Base-by-base conservation (phyloP, 2,329 filamentous ascomycete genomes). In the Clonostachys rhizophaga region DNA sequence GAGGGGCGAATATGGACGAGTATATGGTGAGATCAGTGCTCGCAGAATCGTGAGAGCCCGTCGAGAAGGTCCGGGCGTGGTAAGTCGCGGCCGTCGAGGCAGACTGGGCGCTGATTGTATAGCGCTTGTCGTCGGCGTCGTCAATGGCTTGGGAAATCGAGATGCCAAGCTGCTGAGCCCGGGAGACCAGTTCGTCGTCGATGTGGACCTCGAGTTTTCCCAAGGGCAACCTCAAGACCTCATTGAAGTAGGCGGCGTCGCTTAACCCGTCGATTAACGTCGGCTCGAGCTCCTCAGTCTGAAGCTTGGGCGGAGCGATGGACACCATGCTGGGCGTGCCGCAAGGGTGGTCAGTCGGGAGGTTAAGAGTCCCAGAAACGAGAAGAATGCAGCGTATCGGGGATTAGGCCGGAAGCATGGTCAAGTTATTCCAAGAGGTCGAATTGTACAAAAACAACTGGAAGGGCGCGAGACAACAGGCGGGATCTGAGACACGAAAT, bases 41-140 rank as follows among this genome's bases (percentile, higher is more conserved):
- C 5, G 64, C 58, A 6, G 74, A 72, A 8, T 56, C 66, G 6
- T 62, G 60, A 13, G 74, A 74, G 9, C 61, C 65, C 41, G 69
- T 68, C 4, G 76, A 78, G 50, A 64, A 66, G 13, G 69, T 69
- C 36, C 72, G 72, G 20, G 64, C 67, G 55, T 72, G 71, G 33
- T 59, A 65, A 20, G 58, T 66, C 33, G 63, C 63, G 36, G 67
- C 63, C 20, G 65, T 60, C 8, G 71, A 73, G 34, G 64, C 63
- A 17, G 72, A 76, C 50, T 74, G 65, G 51, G 68, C 64, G 46
- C 63, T 67, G 34, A 66, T 67, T 4, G 59, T 63, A 47, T 67
- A 62, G 43, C 62, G 63, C 48, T 68, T 66, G 34, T 70, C 61
- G 34, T 57, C 18, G 40, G 36, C 17, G 39, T 34, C n/a, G 16